phyloP scores from a whole-genome alignment of 805 yeast genomes.

The Crinitomyces ghanaensis region DNA sequence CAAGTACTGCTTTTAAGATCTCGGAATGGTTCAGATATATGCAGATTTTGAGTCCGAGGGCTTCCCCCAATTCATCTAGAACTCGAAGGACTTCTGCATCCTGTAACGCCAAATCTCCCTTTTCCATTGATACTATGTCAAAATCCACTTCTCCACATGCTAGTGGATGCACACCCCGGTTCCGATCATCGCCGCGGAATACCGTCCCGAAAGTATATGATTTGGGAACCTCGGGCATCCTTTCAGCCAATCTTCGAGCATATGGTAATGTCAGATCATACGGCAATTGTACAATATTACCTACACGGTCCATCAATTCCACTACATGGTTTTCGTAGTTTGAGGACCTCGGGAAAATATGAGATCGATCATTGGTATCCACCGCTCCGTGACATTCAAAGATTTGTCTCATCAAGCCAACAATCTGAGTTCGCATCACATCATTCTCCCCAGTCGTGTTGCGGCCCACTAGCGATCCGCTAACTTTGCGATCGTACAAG shows the following conservation, averaged over 20 bases:
- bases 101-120: constrained; percentile 39
- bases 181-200: constrained; percentile 51
- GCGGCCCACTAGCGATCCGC: constrained; percentile 6
- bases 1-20: constrained; percentile 61
- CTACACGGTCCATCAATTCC: constrained; percentile 74
- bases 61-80: constrained; percentile 55
- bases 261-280: constrained; percentile 83
- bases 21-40: constrained; percentile 73
- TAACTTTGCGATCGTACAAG: constrained; percentile 46
- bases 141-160: constrained; percentile 75
- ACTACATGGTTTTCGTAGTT: constrained; percentile 58
- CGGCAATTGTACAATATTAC: constrained; percentile 79
- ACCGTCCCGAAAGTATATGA: constrained; percentile 71
- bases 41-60: constrained; percentile 50
- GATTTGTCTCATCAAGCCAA: constrained; percentile 46
- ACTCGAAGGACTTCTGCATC: constrained; percentile 88
- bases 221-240: constrained; percentile 43
- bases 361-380: constrained; percentile 53
- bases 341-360: constrained; percentile 74
- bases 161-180: constrained; percentile 57
- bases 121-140: constrained; percentile 56
- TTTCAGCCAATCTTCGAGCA: constrained; percentile 71
- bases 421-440: constrained; percentile 48
- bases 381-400: constrained; percentile 82
- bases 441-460: constrained; percentile 10